Base-by-base conservation (phyloP, 106 monocot genomes). In the Phalaenopsis equestris region DNA sequence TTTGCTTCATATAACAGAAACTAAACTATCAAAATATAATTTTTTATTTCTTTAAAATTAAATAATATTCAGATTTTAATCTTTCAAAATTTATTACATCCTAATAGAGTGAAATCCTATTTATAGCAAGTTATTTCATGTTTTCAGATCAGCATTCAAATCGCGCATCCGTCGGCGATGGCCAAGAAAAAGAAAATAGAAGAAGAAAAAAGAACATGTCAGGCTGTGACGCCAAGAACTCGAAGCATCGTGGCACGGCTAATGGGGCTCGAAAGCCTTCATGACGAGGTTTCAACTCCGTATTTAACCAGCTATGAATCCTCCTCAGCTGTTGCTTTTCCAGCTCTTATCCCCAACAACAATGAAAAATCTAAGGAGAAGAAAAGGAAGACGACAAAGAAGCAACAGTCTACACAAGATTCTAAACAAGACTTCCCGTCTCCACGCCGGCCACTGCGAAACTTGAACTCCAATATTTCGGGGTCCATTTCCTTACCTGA, bases 191-290 rank as follows among this genome's bases (percentile, higher is more conserved):
- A 81, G 77, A 10, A 49, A n/a, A 52, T 52, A 52, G 52, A 52
- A 12, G 52, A 52, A 12, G 52, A 52, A 14, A 52, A 52, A 14
- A 52, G 52, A 12, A 52, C 11, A 68, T 56, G 78, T 9, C 79
- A 81, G 24, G 72, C 79, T 3, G 84, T 38, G 42, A 88, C 91
- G 9, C 89, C 91, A 41, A 79, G 87, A n/a, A 85, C 92, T 37
- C 84, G 88, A 8, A 90, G 77, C 45, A 77, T 90, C 17, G 90
- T 92, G 8, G 92, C 92, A 10, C 84, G 88, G 8, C 84, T 92
- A 55, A 92, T 92, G 92, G 92, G 92, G 9, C 80, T 92, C 30
- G 88, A 88, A 21, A 74, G 76, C 21, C 49, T 90, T 3, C 84
- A 87, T 2, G 87, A 87, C 7, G 72, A 56, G 7, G 56, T 21